Evolutionary conservation across 805 yeast genomes (phyloP).

Genomic region (Candida vartiovaarae): DNA sequence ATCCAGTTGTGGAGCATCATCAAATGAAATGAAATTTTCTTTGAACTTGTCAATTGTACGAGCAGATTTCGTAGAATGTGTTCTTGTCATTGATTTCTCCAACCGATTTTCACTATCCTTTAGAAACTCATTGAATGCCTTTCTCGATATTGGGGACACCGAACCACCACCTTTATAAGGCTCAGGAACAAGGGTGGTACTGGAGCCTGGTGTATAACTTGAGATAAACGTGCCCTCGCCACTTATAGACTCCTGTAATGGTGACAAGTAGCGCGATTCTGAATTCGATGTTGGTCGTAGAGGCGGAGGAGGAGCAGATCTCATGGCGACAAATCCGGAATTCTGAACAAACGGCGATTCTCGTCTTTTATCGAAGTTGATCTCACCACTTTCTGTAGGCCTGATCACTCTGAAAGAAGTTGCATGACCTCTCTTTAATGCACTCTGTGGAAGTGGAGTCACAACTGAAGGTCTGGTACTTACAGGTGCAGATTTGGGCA

Average conservation of each 20-base stretch:
- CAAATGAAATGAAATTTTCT: slow-evolving; percentile 69
- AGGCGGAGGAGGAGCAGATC: slow-evolving; percentile 73
- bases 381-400: slow-evolving; percentile 56
- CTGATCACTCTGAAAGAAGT: slow-evolving; percentile 63
- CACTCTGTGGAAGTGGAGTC: background rate
- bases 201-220: slow-evolving; percentile 37
- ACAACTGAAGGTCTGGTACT: background rate
- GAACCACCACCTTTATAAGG: slow-evolving; percentile 27
- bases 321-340: slow-evolving; percentile 54
- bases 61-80: slow-evolving; percentile 8
- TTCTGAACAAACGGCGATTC: slow-evolving; percentile 59
- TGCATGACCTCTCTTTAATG: slow-evolving; percentile 7
- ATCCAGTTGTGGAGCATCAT: slow-evolving; percentile 54
- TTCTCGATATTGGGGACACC: slow-evolving; percentile 19
- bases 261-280: slow-evolving; percentile 10
- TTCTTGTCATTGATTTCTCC: slow-evolving; percentile 13
- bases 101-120: slow-evolving; percentile 5
- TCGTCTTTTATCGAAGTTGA: slow-evolving; percentile 75
- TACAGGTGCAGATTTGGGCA: too few relatives aligned
- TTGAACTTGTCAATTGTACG: slow-evolving; percentile 44
- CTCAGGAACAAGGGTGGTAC: slow-evolving; percentile 35
- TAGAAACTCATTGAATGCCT: slow-evolving; percentile 8
- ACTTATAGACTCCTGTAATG: slow-evolving; percentile 19
- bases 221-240: slow-evolving; percentile 24
- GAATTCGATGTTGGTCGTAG: slow-evolving; percentile 6